These are phyloP conservation scores for Pestalotiopsis sp. DNA, from an alignment of 2,329 filamentous ascomycete species.

Conservation along the genomic window DNA sequence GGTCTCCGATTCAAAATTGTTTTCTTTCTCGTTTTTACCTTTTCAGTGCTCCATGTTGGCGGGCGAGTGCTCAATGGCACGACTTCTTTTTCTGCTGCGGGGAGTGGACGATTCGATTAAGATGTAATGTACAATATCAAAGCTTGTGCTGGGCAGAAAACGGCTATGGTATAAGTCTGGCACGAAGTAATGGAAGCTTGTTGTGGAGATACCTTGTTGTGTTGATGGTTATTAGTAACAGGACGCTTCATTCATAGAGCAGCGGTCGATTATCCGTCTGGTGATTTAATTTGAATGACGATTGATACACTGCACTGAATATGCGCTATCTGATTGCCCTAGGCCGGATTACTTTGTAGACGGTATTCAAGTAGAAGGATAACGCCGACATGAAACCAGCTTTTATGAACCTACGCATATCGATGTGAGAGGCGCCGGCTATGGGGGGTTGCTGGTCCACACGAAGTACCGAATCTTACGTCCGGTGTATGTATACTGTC, in stretches of 20 bases:
- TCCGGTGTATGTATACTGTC: too few species aligned
- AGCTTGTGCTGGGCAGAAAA: not conserved
- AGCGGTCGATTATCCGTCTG: not conserved
- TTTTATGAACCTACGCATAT: too few species aligned
- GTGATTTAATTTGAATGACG: slow-evolving; percentile 1
- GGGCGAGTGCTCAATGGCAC: not conserved
- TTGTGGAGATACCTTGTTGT: slow-evolving; percentile 4
- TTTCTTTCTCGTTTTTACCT: not conserved
- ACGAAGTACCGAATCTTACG: too few species aligned
- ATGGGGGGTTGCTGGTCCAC: too few species aligned
- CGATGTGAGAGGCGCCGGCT: too few species aligned
- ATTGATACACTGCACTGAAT: not conserved
- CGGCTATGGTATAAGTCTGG: not conserved
- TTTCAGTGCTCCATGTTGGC: not conserved
- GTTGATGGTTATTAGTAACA: not conserved
- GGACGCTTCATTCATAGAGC: not conserved
- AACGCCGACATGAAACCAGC: too few species aligned
- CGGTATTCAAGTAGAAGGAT: not conserved
- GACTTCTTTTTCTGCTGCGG: not conserved
- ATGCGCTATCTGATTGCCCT: too few species aligned
- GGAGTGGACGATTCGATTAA: slow-evolving; percentile 4
- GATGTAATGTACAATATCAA: slow-evolving; percentile 11
- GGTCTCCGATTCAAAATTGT: not conserved
- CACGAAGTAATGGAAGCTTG: not conserved
- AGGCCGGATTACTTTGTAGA: too few species aligned